Evolutionary conservation across 306 rosid species (phyloP).

Genomic region (Cajanus cajan): DNA sequence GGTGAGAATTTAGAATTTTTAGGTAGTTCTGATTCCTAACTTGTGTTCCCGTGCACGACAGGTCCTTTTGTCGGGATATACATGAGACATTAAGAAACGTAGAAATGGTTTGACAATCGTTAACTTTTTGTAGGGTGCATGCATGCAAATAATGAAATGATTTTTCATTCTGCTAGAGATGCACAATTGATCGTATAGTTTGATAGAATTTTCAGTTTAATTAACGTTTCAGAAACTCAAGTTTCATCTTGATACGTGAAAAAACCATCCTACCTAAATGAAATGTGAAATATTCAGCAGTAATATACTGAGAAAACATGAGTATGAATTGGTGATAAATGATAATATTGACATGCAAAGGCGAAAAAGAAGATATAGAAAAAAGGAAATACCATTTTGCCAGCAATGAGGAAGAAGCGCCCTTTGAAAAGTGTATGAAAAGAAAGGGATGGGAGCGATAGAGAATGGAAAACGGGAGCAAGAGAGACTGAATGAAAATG

Average conservation of each 20-base stretch:
- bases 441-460: constrained; percentile 28
- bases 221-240: background rate
- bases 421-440: constrained; percentile 47
- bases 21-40: background rate
- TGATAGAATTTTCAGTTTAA: background rate
- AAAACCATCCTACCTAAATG: background rate
- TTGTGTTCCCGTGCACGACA: background rate
- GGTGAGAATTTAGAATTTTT: background rate
- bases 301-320: background rate
- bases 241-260: background rate
- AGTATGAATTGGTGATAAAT: background rate
- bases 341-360: constrained; percentile 1
- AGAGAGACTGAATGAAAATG: constrained; percentile 34
- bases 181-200: background rate
- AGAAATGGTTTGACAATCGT: background rate
- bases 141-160: background rate
- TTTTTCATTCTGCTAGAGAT: background rate
- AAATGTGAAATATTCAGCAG: background rate
- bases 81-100: background rate
- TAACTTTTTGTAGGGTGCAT: background rate
- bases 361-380: too few relatives aligned
- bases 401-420: constrained; percentile 62
- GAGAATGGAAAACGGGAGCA: constrained; percentile 49
- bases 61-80: background rate
- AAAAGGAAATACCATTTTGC: constrained; percentile 60